A percentile compares a stretch with the other conserved stretches of the same genome.
Conservation (phyloP, 306 rosid species). For the Dryas drummondii region DNA sequence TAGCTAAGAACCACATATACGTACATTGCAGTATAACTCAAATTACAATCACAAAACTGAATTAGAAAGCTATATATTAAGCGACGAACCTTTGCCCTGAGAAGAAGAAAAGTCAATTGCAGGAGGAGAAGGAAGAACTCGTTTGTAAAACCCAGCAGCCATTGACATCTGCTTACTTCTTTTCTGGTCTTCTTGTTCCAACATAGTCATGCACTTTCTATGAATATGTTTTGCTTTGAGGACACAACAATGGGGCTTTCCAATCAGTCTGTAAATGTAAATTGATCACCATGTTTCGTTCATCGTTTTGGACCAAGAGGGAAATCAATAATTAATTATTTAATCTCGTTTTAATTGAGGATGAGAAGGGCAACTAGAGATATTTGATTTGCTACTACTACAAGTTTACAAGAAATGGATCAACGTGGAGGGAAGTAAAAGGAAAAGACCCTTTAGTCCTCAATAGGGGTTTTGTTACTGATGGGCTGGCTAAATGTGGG, state of each 20-base stretch:
- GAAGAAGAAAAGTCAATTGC: slow-evolving; percentile 36
- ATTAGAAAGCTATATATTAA: no score
- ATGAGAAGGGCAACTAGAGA: no score
- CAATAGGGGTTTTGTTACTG: no score
- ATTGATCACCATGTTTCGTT: background rate
- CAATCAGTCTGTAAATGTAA: background rate
- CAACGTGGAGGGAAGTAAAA: no score
- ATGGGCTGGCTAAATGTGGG: no score
- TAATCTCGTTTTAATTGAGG: no score
- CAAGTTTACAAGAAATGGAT: no score
- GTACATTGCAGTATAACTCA: no score
- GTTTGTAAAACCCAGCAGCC: slow-evolving; percentile 30
- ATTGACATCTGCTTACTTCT: background rate
- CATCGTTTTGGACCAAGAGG: background rate
- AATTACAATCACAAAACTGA: background rate
- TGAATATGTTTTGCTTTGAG: background rate
- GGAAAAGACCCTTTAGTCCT: no score
- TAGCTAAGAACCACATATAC: no score
- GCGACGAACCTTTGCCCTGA: slow-evolving; percentile 37
- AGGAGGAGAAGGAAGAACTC: slow-evolving; percentile 38
- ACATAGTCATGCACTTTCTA: background rate
- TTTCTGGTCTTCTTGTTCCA: background rate
- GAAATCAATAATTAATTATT: no score
- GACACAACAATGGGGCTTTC: background rate
- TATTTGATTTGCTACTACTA: no score